These are phyloP conservation scores for Penicillium subrubescens DNA, from an alignment of 495 filamentous ascomycete genomes.

Conservation along the genomic window DNA sequence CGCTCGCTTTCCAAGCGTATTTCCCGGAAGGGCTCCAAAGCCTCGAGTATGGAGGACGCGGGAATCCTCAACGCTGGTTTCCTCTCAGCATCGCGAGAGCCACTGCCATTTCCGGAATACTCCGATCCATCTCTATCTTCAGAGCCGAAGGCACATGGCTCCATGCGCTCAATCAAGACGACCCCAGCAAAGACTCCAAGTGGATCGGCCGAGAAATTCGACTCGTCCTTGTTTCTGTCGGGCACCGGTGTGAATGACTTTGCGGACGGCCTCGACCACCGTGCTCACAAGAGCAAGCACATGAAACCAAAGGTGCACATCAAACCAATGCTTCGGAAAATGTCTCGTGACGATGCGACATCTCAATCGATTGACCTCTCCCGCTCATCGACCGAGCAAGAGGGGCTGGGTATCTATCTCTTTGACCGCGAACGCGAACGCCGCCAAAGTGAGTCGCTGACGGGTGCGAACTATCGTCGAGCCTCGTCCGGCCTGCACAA, in stretches of 20 bases:
- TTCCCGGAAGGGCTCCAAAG: constrained; percentile 8
- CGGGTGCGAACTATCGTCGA: constrained; percentile 30
- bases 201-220: constrained; percentile 12
- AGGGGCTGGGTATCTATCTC: constrained; percentile 56
- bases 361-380: constrained; percentile 55
- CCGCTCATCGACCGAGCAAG: constrained; percentile 57
- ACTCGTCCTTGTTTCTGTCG: constrained; percentile 13
- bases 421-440: constrained; percentile 46
- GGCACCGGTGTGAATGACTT: constrained; percentile 13
- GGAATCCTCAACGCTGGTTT: constrained; percentile 11
- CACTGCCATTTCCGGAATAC: constrained; percentile 23
- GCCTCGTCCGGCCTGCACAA: constrained; percentile 46
- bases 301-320: constrained; percentile 47
- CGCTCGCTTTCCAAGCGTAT: constrained; percentile 13
- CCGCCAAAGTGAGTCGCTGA: constrained; percentile 34
- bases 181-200: constrained; percentile 12
- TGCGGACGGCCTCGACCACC: constrained; percentile 26
- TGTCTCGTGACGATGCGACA: constrained; percentile 49
- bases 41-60: constrained; percentile 3
- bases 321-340: constrained; percentile 60
- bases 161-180: constrained; percentile 14
- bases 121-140: constrained; percentile 16
- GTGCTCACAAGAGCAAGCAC: constrained; percentile 29
- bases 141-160: constrained; percentile 11
- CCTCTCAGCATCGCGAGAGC: constrained; percentile 18